These are phyloP conservation scores for Penicillium waksmanii DNA, from an alignment of 495 filamentous ascomycete genomes.

Conservation along the genomic window DNA sequence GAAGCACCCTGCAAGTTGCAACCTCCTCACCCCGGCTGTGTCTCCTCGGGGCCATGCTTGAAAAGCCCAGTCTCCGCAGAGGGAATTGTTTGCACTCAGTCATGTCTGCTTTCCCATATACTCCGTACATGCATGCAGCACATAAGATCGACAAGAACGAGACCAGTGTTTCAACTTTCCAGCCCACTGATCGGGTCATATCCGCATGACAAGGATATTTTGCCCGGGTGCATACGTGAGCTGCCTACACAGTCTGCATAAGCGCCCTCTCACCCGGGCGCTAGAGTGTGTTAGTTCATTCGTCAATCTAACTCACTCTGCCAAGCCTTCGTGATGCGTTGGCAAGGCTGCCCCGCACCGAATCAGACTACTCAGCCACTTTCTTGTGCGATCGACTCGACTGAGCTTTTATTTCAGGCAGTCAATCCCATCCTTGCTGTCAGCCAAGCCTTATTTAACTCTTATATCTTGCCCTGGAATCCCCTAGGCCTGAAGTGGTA, in stretches of 20 bases:
- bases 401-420: too few relatives aligned
- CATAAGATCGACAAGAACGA: too few relatives aligned
- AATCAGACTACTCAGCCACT: neutral
- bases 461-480: neutral
- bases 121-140: too few relatives aligned
- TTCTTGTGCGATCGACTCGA: too few relatives aligned
- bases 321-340: neutral
- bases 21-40: too few relatives aligned
- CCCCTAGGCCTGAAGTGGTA: neutral
- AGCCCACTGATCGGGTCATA: neutral
- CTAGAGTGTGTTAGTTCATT: neutral
- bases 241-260: neutral
- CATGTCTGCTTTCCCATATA: too few relatives aligned
- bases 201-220: neutral
- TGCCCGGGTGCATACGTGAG: neutral
- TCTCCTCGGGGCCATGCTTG: too few relatives aligned
- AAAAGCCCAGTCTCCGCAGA: too few relatives aligned
- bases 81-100: too few relatives aligned
- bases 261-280: neutral
- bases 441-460: neutral
- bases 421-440: neutral
- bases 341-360: neutral
- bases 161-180: too few relatives aligned
- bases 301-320: neutral
- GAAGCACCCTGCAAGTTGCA: too few relatives aligned